Evolutionary conservation across 768 basidiomycete genomes (phyloP).

Genomic region (Phaeotremella skinneri): DNA sequence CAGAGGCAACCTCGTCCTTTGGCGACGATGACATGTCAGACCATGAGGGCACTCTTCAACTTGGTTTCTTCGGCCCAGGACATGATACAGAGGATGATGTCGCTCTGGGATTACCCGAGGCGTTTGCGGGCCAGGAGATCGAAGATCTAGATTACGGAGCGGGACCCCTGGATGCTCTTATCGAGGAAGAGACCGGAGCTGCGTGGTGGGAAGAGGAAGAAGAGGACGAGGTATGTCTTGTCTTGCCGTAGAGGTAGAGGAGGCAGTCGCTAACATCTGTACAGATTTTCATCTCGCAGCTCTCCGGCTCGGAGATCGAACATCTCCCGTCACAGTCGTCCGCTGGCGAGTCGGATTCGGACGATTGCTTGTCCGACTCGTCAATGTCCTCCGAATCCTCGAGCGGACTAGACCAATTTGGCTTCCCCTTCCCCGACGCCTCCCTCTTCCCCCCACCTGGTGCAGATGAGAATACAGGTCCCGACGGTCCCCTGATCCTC

Average conservation of each 20-base stretch:
- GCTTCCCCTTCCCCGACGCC: conserved; percentile 30
- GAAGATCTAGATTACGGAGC: conserved; percentile 46
- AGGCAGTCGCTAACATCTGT: neutral
- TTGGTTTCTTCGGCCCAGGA: conserved; percentile 2
- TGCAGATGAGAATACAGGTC: conserved; percentile 1
- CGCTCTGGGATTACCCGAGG: conserved; percentile 28
- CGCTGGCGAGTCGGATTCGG: conserved; percentile 22
- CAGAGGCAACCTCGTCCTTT: conserved; percentile 31
- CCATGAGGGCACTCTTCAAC: conserved; percentile 4
- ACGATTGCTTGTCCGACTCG: conserved; percentile 27
- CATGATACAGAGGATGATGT: conserved; percentile 30
- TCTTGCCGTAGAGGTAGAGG: neutral
- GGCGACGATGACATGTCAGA: conserved; percentile 41
- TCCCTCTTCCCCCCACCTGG: conserved; percentile 16
- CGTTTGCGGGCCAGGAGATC: conserved; percentile 42
- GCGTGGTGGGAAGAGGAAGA: conserved; percentile 34
- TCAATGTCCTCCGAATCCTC: conserved; percentile 21
- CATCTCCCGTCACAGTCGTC: conserved; percentile 39
- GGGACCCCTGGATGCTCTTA: conserved; percentile 25
- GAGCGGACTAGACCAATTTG: conserved; percentile 42
- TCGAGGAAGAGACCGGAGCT: conserved; percentile 18
- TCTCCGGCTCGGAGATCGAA: conserved; percentile 43
- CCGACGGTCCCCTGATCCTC: conserved; percentile 33
- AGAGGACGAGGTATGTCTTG: conserved; percentile 35
- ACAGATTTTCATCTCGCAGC: conserved; percentile 37